Percentiles rank a stretch among this genome's conserved stretches.
Conservation (phyloP, 805 yeast genomes). For the Wickerhamiella nectarea region DNA sequence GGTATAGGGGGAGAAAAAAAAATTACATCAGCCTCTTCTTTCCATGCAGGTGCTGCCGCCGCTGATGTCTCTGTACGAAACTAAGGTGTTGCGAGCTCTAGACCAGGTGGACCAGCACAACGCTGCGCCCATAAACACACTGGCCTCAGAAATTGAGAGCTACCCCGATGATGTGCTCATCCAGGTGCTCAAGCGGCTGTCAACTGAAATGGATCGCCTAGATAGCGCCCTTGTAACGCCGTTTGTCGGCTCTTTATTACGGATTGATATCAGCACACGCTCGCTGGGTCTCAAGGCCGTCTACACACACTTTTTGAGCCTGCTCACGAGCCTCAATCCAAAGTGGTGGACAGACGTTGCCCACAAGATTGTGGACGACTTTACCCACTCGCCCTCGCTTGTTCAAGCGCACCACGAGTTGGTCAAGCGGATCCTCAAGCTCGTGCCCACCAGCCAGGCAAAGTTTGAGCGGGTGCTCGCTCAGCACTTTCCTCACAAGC, state of each 20-base stretch:
- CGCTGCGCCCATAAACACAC: conserved; percentile 5
- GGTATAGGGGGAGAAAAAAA: too few species aligned
- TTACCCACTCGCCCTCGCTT: conserved; percentile 27
- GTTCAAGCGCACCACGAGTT: conserved; percentile 47
- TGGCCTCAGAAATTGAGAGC: conserved; percentile 11
- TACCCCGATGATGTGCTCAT: conserved; percentile 31
- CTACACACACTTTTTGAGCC: conserved; percentile 60
- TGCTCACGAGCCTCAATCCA: conserved; percentile 74
- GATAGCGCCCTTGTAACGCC: conserved; percentile 36
- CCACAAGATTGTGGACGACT: conserved; percentile 48
- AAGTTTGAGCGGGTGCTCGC: conserved; percentile 46
- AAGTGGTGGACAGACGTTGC: conserved; percentile 85
- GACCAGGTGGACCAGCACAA: conserved; percentile 12
- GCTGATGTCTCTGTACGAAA: conserved; percentile 11
- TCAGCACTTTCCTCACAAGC: conserved; percentile 66
- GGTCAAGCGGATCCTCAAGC: conserved; percentile 46
- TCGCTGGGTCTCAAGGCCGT: conserved; percentile 33
- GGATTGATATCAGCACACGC: conserved; percentile 46
- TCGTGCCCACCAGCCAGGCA: conserved; percentile 71
- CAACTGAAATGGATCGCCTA: conserved; percentile 52
- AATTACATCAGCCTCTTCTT: neutral
- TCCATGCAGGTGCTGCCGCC: conserved; percentile 9
- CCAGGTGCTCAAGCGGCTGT: conserved; percentile 43
- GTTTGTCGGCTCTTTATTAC: conserved; percentile 49
- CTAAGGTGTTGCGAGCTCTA: conserved; percentile 11